Conservation (phyloP, 345 rosid genomes). For the Syzygium grande region DNA sequence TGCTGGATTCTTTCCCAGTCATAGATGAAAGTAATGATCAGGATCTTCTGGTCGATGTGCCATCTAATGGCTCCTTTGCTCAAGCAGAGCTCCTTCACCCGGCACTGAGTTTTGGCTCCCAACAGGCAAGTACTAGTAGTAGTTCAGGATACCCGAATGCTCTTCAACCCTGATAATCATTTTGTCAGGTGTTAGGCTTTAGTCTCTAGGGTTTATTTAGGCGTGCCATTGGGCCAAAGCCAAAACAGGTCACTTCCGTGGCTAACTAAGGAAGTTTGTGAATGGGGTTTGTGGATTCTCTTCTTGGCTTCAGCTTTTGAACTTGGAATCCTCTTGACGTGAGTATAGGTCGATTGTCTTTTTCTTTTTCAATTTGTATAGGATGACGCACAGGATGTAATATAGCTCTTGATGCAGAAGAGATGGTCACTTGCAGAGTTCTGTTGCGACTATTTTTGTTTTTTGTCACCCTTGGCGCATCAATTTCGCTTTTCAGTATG, state of each 20-base stretch:
- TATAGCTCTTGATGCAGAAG: background rate
- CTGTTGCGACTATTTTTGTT: background rate
- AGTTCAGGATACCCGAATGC: slow-evolving; percentile 38
- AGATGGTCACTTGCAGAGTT: background rate
- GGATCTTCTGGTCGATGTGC: slow-evolving; percentile 80
- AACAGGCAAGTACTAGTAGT: slow-evolving; percentile 59
- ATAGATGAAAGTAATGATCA: slow-evolving; percentile 64
- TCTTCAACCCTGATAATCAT: slow-evolving; percentile 24
- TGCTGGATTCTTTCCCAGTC: slow-evolving; percentile 55
- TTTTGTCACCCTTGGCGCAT: background rate
- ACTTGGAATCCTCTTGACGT: slow-evolving; percentile 25
- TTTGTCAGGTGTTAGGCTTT: background rate
- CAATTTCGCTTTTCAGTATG: background rate
- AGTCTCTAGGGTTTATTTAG: slow-evolving; percentile 10
- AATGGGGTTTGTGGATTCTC: slow-evolving; percentile 35
- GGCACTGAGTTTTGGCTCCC: slow-evolving; percentile 23
- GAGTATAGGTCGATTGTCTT: slow-evolving; percentile 16
- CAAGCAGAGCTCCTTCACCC: slow-evolving; percentile 89
- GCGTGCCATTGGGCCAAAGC: slow-evolving; percentile 15
- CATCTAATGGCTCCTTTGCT: slow-evolving; percentile 74
- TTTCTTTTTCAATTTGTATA: slow-evolving; percentile 26
- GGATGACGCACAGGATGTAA: slow-evolving; percentile 18
- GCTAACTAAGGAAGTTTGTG: slow-evolving; percentile 16
- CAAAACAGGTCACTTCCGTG: background rate
- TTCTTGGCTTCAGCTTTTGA: slow-evolving; percentile 9